These are phyloP conservation scores for Colletotrichum tropicicola DNA, from an alignment of 2,329 filamentous ascomycete genomes.

Conservation along the genomic window DNA sequence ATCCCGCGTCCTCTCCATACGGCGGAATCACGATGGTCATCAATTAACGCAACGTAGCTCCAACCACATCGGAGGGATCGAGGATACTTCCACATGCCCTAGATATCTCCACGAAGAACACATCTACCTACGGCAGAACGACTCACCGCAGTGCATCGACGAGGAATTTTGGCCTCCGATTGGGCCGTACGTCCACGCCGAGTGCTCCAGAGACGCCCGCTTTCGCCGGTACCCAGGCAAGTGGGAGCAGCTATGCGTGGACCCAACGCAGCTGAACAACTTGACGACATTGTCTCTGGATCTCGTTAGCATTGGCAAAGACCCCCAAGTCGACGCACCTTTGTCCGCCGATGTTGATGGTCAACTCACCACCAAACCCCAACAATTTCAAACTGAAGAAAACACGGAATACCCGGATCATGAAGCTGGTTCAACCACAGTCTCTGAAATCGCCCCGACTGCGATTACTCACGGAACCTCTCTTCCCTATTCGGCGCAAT, in stretches of 20 bases:
- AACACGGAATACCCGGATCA: not conserved
- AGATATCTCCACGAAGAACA: not conserved
- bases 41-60: not conserved
- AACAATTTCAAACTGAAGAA: not conserved
- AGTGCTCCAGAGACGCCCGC: not conserved
- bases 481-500: not conserved
- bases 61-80: not conserved
- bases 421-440: not conserved
- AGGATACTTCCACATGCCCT: not conserved
- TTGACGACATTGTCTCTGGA: not conserved
- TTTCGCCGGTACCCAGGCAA: not conserved
- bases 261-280: not conserved
- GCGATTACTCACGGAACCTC: not conserved
- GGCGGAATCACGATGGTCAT: not conserved
- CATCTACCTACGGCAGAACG: not conserved
- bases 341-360: not conserved
- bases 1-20: not conserved
- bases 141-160: not conserved
- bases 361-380: not conserved
- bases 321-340: not conserved
- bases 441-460: not conserved
- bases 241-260: not conserved
- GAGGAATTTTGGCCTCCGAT: not conserved
- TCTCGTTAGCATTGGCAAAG: too few relatives aligned
- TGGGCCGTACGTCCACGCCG: not conserved